Percentiles rank a stretch among this genome's conserved stretches.
These are phyloP conservation scores for Vaccinium vitisidaea DNA, from an alignment of 148 eudicot species.

Conservation along the genomic window DNA sequence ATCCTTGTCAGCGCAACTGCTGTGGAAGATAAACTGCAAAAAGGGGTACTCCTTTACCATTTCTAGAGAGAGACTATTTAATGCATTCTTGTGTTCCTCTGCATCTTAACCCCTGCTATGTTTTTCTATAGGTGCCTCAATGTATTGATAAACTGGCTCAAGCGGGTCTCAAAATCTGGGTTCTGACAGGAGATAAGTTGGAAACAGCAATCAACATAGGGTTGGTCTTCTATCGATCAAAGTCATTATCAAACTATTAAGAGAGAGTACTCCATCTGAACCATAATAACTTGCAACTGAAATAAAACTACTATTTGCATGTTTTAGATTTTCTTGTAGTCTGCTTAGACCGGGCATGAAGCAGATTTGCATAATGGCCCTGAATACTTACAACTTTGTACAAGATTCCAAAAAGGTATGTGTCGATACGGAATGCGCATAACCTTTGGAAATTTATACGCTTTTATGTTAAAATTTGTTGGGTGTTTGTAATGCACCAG, in stretches of 20 bases:
- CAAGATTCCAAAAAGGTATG: conserved; percentile 69
- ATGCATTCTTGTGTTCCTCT: background rate
- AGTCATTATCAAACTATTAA: too few species aligned
- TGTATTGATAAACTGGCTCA: conserved; percentile 97
- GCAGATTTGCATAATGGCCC: conserved; percentile 69
- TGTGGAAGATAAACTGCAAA: conserved; percentile 91
- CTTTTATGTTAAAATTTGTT: conserved; percentile 29
- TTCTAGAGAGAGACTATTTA: background rate
- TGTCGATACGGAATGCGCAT: conserved; percentile 16
- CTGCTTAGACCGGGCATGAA: conserved; percentile 95
- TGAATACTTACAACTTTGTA: conserved; percentile 32
- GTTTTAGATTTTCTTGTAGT: conserved; percentile 83
- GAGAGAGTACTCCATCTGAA: background rate
- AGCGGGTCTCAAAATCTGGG: conserved; percentile 99
- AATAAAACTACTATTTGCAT: background rate
- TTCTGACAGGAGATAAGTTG: conserved; percentile 98
- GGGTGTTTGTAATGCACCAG: conserved; percentile 35
- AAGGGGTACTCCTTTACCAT: conserved; percentile 51
- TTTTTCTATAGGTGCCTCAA: conserved; percentile 69
- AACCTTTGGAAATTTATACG: conserved; percentile 4
- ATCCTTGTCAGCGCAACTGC: conserved; percentile 97
- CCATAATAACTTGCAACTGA: too few species aligned
- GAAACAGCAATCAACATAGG: conserved; percentile 99
- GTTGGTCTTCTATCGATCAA: conserved; percentile 37
- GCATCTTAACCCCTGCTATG: background rate